These are phyloP conservation scores for Thelonectria discophora DNA, from an alignment of 2,329 filamentous ascomycete genomes.

Conservation along the genomic window DNA sequence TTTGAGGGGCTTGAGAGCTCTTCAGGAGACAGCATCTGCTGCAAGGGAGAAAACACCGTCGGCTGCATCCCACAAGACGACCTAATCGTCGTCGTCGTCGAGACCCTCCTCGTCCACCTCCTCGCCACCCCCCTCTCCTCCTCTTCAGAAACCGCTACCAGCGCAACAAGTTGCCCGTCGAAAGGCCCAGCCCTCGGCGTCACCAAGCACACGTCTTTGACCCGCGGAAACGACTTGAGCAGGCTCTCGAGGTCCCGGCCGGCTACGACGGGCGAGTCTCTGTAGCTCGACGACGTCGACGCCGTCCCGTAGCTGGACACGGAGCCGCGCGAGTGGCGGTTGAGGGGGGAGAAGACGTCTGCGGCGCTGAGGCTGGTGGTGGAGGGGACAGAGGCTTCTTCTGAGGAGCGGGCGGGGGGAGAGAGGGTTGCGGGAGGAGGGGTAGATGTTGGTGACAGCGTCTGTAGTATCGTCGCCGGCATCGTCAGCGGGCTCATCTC, in stretches of 20 bases:
- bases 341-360: slow-evolving; percentile 20
- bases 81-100: too few species aligned
- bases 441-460: not conserved
- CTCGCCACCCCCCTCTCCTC: too few species aligned
- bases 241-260: slow-evolving; percentile 48
- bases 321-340: slow-evolving; percentile 11
- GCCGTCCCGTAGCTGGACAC: slow-evolving; percentile 29
- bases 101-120: too few species aligned
- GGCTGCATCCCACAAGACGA: too few species aligned
- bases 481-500: not conserved
- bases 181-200: slow-evolving; percentile 60
- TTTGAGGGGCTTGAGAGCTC: slow-evolving; percentile 26
- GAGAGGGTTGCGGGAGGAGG: too few species aligned
- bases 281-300: slow-evolving; percentile 17
- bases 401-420: not conserved
- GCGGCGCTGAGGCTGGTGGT: slow-evolving; percentile 9
- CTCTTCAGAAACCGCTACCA: slow-evolving; percentile 50
- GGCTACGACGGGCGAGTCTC: slow-evolving; percentile 12
- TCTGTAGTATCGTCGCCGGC: not conserved
- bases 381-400: slow-evolving; percentile 20
- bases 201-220: slow-evolving; percentile 54
- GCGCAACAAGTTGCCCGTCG: slow-evolving; percentile 59
- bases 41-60: too few species aligned
- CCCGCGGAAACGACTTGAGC: slow-evolving; percentile 50
- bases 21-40: too few species aligned